phyloP scores from a whole-genome alignment of 78 protist species.

The Pigoraptor vietnamica region DNA sequence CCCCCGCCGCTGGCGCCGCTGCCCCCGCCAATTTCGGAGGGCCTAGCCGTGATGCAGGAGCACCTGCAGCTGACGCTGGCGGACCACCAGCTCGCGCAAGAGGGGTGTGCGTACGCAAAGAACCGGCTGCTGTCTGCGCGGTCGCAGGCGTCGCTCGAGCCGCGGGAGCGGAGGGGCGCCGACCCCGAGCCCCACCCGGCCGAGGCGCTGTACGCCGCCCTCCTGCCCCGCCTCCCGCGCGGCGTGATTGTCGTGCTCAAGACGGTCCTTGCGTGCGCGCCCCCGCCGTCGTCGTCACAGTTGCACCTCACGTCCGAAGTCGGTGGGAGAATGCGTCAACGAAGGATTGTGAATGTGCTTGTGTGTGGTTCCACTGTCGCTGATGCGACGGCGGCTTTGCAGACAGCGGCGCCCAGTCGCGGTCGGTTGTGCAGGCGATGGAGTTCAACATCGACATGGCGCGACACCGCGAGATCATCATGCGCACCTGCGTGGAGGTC shows the following conservation, averaged over 20 bases:
- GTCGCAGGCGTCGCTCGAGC: neutral
- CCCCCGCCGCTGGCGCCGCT: neutral
- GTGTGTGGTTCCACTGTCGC: too few relatives aligned
- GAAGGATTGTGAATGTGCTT: neutral
- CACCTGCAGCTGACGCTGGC: neutral
- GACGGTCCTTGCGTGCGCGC: neutral
- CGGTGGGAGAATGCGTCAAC: too few relatives aligned
- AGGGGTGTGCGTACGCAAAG: neutral
- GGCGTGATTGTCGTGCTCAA: neutral
- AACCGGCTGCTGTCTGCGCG: neutral
- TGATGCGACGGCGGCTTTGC: too few relatives aligned
- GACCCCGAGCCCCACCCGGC: neutral
- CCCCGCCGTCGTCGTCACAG: neutral
- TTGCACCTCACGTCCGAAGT: neutral
- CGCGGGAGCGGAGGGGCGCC: neutral
- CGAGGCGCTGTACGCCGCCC: neutral
- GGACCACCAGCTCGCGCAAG: neutral
- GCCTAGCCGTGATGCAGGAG: neutral
- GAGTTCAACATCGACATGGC: neutral
- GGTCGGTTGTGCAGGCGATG: neutral
- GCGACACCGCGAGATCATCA: neutral
- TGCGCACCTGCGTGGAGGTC: neutral
- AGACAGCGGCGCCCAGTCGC: neutral
- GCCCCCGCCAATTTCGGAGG: neutral
- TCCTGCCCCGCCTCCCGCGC: neutral